Percentiles rank a stretch among this genome's conserved stretches.
These are phyloP conservation scores for Avena sativa DNA, from an alignment of 176 grass and related monocot genomes.

Conservation along the genomic window DNA sequence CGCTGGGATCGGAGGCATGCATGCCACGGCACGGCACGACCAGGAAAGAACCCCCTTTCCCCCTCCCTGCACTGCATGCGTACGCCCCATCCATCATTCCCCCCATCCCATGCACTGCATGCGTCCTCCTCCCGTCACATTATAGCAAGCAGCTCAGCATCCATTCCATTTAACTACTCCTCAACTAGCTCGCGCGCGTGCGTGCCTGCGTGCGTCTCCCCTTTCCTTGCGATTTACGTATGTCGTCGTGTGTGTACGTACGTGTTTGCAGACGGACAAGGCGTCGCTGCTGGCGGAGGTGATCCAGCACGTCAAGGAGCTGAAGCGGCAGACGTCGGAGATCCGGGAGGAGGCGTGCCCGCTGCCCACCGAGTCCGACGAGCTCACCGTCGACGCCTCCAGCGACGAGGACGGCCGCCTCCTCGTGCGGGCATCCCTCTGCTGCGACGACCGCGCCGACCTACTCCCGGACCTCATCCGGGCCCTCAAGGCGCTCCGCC, in stretches of 20 bases:
- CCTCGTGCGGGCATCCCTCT: conserved; percentile 81
- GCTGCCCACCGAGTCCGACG: conserved; percentile 87
- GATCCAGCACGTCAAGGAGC: conserved; percentile 96
- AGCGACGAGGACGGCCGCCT: conserved; percentile 79
- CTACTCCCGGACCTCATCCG: conserved; percentile 93
- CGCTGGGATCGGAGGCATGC: conserved; percentile 37
- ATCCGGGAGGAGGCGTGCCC: conserved; percentile 79
- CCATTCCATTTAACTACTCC: conserved; percentile 9
- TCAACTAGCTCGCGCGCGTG: background rate
- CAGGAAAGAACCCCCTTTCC: conserved; percentile 9
- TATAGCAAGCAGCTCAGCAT: conserved; percentile 11
- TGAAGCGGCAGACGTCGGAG: conserved; percentile 93
- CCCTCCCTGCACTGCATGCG: conserved; percentile 47
- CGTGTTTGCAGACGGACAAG: conserved; percentile 76
- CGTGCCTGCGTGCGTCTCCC: background rate
- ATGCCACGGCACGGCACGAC: conserved; percentile 44
- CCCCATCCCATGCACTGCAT: conserved; percentile 21
- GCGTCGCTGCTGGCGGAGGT: conserved; percentile 96
- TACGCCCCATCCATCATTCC: conserved; percentile 54
- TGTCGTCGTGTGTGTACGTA: background rate
- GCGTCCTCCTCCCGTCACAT: conserved; percentile 26
- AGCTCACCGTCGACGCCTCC: conserved; percentile 86
- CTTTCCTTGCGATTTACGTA: conserved; percentile 43
- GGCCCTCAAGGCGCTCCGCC: conserved; percentile 81
- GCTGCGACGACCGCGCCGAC: conserved; percentile 97